Evolutionary conservation across 495 filamentous ascomycete genomes (phyloP), one percentile per base, ranked within the genome.

Genomic region (Haplographium delicatum): DNA sequence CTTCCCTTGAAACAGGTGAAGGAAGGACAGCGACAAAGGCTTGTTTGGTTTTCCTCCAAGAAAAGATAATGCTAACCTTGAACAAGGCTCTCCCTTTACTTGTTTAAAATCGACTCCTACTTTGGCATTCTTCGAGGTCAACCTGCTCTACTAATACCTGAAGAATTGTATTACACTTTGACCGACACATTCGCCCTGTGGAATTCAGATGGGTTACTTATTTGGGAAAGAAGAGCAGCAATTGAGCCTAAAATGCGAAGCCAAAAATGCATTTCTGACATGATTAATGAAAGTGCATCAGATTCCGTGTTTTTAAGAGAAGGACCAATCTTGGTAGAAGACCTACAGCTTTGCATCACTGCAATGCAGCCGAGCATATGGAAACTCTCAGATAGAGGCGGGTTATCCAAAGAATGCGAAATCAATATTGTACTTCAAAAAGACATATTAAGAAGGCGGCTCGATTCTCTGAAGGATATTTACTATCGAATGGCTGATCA

Each of bases 21-120:
- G 19, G 23, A 33, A 4, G 54, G 38, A 23, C 31, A 54, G 16
- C 43, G 54, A 35, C 43, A 51, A 20, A 51, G 44, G 58, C 58
- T 37, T 30, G 24, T 25, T 9, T 22, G 10, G 18, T 40, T 13
- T 1, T 37, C 10, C 15, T 3, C 9, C 15, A 18, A 0, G n/a
- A 18, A 9, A 24, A 10, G 9, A n/a, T 30, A n/a, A 5, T 13
- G n/a, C 39, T 41, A 6, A 46, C 25, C 20, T 58, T 33, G 43
- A 51, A 18, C 4, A 5, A 65, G 62, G 30, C 30, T 65, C 8
- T 35, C 57, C 16, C 40, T 52, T 28, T 54, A 50, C 39, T 23
- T 65, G 0, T 59, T 54, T 44, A 65, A 62, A 23, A 39, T 62
- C 37, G 62, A 65, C 26, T 31, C 52, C 0, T 65, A 62, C 33